Base-by-base conservation (phyloP, 2,329 filamentous ascomycete genomes). In the Phialophora macrospora region DNA sequence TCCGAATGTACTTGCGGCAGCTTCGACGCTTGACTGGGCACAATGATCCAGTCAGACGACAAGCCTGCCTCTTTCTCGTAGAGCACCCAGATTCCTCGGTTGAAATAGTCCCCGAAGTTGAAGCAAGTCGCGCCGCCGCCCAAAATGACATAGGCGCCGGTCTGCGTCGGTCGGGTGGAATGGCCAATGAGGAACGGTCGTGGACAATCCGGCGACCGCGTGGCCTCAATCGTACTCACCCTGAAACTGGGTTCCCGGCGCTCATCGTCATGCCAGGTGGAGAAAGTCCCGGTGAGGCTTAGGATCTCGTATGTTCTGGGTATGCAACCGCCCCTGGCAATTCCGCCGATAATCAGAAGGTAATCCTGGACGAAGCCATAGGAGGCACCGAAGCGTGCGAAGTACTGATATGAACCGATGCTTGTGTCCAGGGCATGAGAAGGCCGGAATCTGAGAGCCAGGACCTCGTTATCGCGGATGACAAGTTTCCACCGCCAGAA, bases 41-140 rank as follows among this genome's bases (percentile, higher is more conserved):
- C 56, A 8, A 77, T 56, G 0, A 66, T 57, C 79, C 79, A 80
- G 38, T 72, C 63, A 64, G 77, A 77, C 44, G 67, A 62, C 26
- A 64, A 46, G 3, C 60, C 62, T 20, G 72, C 68, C 38, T 73
- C 69, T 46, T 64, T 65, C 30, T 71, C 75, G 74, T 75, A 76
- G 69, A 87, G 72, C 1, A 77, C 75, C 79, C 80, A 89, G 7
- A 83, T 80, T 0, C 86, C 86, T 41, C 82, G 81, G 60, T 93
- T 93, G 90, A 91, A 96, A 73, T 87, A 93, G 7, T 90, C 91
- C 1, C 93, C 93, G 84, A 96, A 96, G 0, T 91, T 93, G 79
- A 96, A 96, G 75, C 92, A 96, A 0, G 92, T 91, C 20, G 90
- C 92, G 32, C 92, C 93, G 11, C 93, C 93, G 1, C 92, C 92